Base-by-base conservation (phyloP, 2,329 filamentous ascomycete genomes). In the Leptographium galeiforme region DNA sequence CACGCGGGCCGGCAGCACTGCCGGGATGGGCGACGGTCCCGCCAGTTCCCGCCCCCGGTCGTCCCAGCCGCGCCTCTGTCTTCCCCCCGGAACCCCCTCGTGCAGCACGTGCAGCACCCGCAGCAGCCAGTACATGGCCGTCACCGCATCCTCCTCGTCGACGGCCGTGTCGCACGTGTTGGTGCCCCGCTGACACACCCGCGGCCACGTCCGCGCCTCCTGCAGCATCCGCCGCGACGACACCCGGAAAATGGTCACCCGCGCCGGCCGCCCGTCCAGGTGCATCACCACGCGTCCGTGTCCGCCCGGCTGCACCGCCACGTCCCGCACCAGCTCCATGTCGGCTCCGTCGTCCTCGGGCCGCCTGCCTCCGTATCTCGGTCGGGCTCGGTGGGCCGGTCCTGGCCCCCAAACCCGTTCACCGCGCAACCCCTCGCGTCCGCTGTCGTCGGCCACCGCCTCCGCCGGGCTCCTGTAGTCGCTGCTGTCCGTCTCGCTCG, bases 181-280 rank as follows among this genome's bases (percentile, higher is more conserved):
- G 6, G 48, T 54, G 32, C 53, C 53, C 4, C 38, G 47, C 30
- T 46, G 55, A 48, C 55, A 55, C 32, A 58, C 33, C 25, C 25
- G 12, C 14, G 19, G 11, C 57, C 55, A 59, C 30, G 41, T 16
- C 18, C 16, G 32, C 2, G 53, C 54, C 32, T 25, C 7, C 8
- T 18, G 11, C 7, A 18, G 53, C 58, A 55, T 54, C 0, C 61
- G 62, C 8, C 64, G 63, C 2, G 62, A 61, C 5, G 64, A 63
- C 55, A 70, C 66, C 10, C 65, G 65, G 55, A 70, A 70, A 2
- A 67, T 52, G 1, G 65, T 70, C 14, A 69, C 63, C 13, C 60
- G 55, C 30, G 62, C 56, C 32, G 63, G 63, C 49, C 69, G 59
- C 8, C 61, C 57, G 8, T 51, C 30, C 4, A 56, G 30, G 50